These are phyloP conservation scores for Volutella citrinella DNA, from an alignment of 2,329 filamentous ascomycete species.

Conservation along the genomic window DNA sequence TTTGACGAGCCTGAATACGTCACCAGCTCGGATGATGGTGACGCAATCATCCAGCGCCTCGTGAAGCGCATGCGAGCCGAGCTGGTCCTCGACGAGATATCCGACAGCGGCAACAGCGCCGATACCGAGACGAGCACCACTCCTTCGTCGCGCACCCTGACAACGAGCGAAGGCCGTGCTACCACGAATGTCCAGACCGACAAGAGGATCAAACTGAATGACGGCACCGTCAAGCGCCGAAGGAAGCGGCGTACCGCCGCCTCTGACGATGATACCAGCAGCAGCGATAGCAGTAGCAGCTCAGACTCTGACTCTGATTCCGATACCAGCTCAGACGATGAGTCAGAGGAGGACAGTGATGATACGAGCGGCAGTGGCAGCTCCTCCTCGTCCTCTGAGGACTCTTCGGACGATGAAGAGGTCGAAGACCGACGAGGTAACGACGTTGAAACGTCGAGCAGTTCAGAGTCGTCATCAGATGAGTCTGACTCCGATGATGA, in stretches of 20 bases:
- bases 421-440: no score
- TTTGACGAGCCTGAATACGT: conserved; percentile 54
- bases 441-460: conserved; percentile 20
- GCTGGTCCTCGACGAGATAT: conserved; percentile 54
- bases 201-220: conserved; percentile 42
- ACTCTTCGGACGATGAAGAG: not conserved
- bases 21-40: conserved; percentile 45
- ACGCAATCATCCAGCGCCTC: conserved; percentile 51
- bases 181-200: conserved; percentile 28
- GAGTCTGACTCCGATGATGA: conserved; percentile 33
- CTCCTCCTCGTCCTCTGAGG: conserved; percentile 32
- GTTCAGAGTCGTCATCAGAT: conserved; percentile 33
- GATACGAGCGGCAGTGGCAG: conserved; percentile 30
- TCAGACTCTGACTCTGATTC: conserved; percentile 32
- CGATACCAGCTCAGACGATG: conserved; percentile 32
- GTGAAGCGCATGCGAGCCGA: conserved; percentile 64
- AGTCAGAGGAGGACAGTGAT: conserved; percentile 28
- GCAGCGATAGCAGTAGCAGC: conserved; percentile 29
- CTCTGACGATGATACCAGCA: conserved; percentile 40
- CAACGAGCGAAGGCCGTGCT: conserved; percentile 25
- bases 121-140: conserved; percentile 34
- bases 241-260: conserved; percentile 50
- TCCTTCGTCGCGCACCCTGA: conserved; percentile 28
- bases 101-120: conserved; percentile 46
- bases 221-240: conserved; percentile 47